Conservation (phyloP, 1,284 basidiomycete genomes). For the Leccinum angustisporum region DNA sequence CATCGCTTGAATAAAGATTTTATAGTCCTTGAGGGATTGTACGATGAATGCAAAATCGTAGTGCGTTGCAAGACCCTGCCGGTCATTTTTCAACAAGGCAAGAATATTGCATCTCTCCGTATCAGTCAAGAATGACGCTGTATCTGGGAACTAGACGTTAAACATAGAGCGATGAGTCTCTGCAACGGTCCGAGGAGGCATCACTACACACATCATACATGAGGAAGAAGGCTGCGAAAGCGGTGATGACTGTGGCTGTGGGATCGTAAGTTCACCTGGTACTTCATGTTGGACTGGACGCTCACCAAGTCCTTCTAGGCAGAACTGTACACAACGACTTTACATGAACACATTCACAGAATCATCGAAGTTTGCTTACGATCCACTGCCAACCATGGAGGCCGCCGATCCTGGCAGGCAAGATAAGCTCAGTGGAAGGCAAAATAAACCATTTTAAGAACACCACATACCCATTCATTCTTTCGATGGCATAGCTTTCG, state of each 20-base stretch:
- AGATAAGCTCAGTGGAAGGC: not conserved
- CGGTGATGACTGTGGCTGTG: constrained; percentile 38
- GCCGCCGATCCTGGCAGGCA: constrained; percentile 39
- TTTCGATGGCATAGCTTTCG: constrained; percentile 35
- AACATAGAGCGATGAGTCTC: not conserved
- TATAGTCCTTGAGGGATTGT: constrained; percentile 45
- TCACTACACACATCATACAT: constrained; percentile 42
- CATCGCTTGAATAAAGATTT: constrained; percentile 43
- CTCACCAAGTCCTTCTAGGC: constrained; percentile 34
- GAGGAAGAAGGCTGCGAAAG: constrained; percentile 40
- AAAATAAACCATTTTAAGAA: not conserved
- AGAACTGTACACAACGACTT: constrained; percentile 25
- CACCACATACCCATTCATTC: constrained; percentile 37
- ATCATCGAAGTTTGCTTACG: constrained; percentile 34
- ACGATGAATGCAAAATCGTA: constrained; percentile 40
- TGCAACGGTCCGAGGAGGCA: not conserved
- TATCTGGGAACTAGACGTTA: constrained; percentile 44
- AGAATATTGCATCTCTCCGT: constrained; percentile 37
- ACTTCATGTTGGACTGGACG: not conserved
- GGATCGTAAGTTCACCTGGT: not conserved
- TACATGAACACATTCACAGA: constrained; percentile 5
- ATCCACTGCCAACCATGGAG: constrained; percentile 50
- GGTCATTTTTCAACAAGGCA: constrained; percentile 41
- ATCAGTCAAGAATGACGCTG: constrained; percentile 45
- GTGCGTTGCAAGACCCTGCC: constrained; percentile 33